Evolutionary conservation across 352 stramenopile species (phyloP), one percentile per base, ranked within the genome.

Genomic region (Pythium folliculosum): DNA sequence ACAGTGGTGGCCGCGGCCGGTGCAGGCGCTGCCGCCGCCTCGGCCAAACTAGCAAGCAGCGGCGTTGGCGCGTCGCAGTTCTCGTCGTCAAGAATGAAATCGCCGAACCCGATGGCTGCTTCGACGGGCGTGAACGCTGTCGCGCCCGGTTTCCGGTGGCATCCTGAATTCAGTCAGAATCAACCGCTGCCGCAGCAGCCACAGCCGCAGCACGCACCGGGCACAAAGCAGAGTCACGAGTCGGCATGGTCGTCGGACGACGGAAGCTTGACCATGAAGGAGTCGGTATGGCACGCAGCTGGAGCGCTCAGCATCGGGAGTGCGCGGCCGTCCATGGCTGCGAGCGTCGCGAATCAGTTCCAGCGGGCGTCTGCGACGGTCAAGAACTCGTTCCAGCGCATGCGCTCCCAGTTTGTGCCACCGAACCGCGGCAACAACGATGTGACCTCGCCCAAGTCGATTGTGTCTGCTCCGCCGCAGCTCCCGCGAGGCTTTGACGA

Each of bases 381-480:
- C 9, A 73, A 73, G 17, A 80, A 63, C 32, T 83, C 76, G 13
- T 60, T 86, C 17, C 76, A 65, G 27, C 71, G 76, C 2, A 72
- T 69, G 6, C 52, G 64, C 21, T 56, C 52, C 1, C 65, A 77
- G 44, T 69, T 85, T 22, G 56, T 65, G 25, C 63, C 65, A 12
- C 70, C 67, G 19, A 44, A 64, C 43, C 32, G 37, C 6, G 32
- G 37, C 3, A 37, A 55, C 43, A 56, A 54, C 32, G 65, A 64
- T 17, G 14, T 75, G 14, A 86, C 80, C 22, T 89, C 80, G 10
- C 80, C 80, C 6, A 69, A 78, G 47, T 89, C 77, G 8, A 63
- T 76, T 7, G 80, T 72, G 17, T 71, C 74, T 17, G 71, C 76
- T 25, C 80, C 80, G 12, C 69, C 75, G 23, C 47, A 56, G 17